Conservation (phyloP, 2,329 filamentous ascomycete species). For the Elsinoe australis region DNA sequence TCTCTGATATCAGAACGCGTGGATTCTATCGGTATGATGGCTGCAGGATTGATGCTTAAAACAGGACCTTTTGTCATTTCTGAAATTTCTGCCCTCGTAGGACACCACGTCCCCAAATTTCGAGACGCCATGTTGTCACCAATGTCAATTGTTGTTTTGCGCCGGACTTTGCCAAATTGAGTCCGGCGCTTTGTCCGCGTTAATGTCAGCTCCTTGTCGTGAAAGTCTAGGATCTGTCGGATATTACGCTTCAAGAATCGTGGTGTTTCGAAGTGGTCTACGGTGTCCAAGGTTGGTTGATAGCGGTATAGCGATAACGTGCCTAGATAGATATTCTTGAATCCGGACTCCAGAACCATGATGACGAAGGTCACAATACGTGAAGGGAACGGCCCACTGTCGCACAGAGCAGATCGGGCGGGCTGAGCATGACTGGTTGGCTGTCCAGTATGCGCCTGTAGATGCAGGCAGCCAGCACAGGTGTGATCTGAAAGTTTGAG, state of each 20-base stretch:
- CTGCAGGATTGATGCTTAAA: conserved; percentile 21
- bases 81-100: conserved; percentile 27
- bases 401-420: not conserved
- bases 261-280: not conserved
- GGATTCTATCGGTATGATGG: not conserved
- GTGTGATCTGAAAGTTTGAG: not conserved
- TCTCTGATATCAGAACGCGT: not conserved
- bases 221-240: conserved; percentile 25
- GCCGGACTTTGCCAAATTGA: not conserved
- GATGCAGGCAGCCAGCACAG: conserved; percentile 7
- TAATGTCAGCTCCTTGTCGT: conserved; percentile 22
- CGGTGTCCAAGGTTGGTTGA: not conserved
- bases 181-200: not conserved
- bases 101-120: too few relatives aligned
- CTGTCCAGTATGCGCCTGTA: not conserved
- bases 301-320: conserved; percentile 22
- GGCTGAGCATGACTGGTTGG: not conserved
- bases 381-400: not conserved
- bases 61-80: conserved; percentile 23
- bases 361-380: not conserved
- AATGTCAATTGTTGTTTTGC: too few relatives aligned
- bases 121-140: too few relatives aligned
- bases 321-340: conserved; percentile 14
- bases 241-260: conserved; percentile 30
- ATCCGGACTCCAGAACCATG: conserved; percentile 15